Conservation (phyloP, 345 rosid species). For the Eucalyptus sp. region DNA sequence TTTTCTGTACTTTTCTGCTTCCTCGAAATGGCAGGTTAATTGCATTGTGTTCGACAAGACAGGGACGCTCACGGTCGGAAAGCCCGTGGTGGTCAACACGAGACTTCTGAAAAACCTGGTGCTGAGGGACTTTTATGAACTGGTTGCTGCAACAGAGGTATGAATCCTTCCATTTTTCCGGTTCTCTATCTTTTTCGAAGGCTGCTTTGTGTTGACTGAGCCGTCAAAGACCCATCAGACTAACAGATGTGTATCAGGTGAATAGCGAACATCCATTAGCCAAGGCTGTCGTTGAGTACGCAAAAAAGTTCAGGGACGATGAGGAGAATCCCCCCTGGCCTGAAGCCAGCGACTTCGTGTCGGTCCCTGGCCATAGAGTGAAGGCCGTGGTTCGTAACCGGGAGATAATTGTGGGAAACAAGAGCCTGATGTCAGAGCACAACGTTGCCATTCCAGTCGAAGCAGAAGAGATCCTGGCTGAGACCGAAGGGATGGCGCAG, state of each 20-base stretch:
- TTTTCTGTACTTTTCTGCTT: not conserved
- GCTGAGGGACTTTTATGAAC: slow-evolving; percentile 66
- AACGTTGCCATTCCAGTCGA: slow-evolving; percentile 35
- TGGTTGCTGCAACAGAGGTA: slow-evolving; percentile 85
- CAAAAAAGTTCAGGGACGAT: slow-evolving; percentile 63
- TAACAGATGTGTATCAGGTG: slow-evolving; percentile 14
- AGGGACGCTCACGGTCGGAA: slow-evolving; percentile 89
- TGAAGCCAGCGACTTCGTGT: slow-evolving; percentile 61
- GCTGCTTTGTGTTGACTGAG: not conserved
- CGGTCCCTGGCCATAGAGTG: slow-evolving; percentile 82
- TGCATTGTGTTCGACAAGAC: slow-evolving; percentile 98
- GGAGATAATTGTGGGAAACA: slow-evolving; percentile 77
- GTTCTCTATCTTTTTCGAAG: not conserved
- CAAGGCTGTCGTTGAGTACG: slow-evolving; percentile 77
- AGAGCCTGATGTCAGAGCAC: slow-evolving; percentile 42
- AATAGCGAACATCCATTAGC: slow-evolving; percentile 94
- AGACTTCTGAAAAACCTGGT: slow-evolving; percentile 59
- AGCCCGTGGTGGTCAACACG: slow-evolving; percentile 75
- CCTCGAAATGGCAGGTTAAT: slow-evolving; percentile 32
- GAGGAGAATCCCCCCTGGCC: slow-evolving; percentile 86
- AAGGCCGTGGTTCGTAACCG: slow-evolving; percentile 48
- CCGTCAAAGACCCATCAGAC: not conserved
- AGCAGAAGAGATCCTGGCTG: slow-evolving; percentile 60
- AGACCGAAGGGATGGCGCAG: slow-evolving; percentile 71
- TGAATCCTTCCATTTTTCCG: not conserved